These are phyloP conservation scores for Asclepias syriaca DNA, from an alignment of 257 asterid species.

Conservation along the genomic window DNA sequence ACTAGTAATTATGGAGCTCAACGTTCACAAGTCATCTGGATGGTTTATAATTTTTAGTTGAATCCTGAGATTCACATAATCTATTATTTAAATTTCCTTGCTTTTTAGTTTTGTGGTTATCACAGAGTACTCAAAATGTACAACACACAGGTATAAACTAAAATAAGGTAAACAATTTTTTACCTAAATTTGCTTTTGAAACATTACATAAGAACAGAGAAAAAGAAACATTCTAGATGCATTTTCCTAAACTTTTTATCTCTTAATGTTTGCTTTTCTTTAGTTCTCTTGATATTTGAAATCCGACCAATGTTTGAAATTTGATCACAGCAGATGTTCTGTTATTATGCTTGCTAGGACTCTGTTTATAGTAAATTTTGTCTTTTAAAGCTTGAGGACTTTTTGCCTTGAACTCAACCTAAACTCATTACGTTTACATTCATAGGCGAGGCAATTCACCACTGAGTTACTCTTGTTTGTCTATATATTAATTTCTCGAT, in stretches of 20 bases:
- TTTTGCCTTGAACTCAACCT: too few relatives aligned
- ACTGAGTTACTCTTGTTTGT: too few relatives aligned
- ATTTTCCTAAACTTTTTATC: neutral
- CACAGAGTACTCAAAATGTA: neutral
- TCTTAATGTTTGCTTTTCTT: neutral
- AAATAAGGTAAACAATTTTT: neutral
- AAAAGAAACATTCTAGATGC: neutral
- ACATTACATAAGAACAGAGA: neutral
- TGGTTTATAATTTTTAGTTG: neutral
- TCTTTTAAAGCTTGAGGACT: too few relatives aligned
- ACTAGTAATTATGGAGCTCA: neutral
- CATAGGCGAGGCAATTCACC: too few relatives aligned
- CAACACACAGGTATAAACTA: neutral
- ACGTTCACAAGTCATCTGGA: neutral
- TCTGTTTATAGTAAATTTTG: neutral
- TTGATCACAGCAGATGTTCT: neutral
- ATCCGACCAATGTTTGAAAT: neutral
- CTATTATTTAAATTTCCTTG: neutral
- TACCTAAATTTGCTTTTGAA: neutral
- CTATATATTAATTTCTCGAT: too few relatives aligned
- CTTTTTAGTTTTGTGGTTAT: neutral
- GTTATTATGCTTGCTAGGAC: neutral
- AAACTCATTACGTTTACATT: too few relatives aligned
- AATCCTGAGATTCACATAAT: neutral
- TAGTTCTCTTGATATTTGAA: neutral